Percentiles rank a stretch among this genome's conserved stretches.
Evolutionary conservation across 208 protist species (phyloP).

Genomic region (Wallacemonas sp.): DNA sequence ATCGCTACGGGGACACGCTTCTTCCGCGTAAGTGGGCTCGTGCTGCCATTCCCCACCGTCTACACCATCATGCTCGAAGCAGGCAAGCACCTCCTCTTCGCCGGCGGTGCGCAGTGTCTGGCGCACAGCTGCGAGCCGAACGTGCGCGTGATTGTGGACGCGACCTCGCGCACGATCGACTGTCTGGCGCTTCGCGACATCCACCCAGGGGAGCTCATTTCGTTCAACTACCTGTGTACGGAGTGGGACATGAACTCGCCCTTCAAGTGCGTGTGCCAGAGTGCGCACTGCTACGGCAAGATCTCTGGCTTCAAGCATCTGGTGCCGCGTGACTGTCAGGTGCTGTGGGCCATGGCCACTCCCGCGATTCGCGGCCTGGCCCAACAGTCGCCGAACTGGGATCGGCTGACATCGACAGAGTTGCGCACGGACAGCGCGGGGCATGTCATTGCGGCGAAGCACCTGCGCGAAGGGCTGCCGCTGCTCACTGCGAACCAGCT

Average conservation of each 20-base stretch:
- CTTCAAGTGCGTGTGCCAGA: slow-evolving; percentile 73
- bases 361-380: slow-evolving; percentile 66
- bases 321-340: slow-evolving; percentile 38
- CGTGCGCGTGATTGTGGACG: slow-evolving; percentile 78
- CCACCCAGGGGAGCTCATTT: slow-evolving; percentile 62
- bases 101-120: slow-evolving; percentile 80
- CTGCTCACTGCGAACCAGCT: slow-evolving; percentile 36
- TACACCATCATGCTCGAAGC: slow-evolving; percentile 78
- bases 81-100: slow-evolving; percentile 74
- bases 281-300: slow-evolving; percentile 49
- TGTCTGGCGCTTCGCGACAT: slow-evolving; percentile 81
- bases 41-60: slow-evolving; percentile 77
- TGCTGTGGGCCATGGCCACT: slow-evolving; percentile 69
- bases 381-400: slow-evolving; percentile 40
- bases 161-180: slow-evolving; percentile 39
- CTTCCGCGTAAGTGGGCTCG: slow-evolving; percentile 66
- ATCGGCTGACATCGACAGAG: slow-evolving; percentile 36
- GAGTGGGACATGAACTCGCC: slow-evolving; percentile 89
- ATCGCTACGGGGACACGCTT: slow-evolving; percentile 71
- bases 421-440: slow-evolving; percentile 50
- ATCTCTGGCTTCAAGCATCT: slow-evolving; percentile 80
- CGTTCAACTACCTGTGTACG: slow-evolving; percentile 89
- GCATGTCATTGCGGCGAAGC: slow-evolving; percentile 36
- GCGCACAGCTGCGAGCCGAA: slow-evolving; percentile 86
- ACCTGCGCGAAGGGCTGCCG: slow-evolving; percentile 47